These are phyloP conservation scores for Chlorella sp. DNA, from an alignment of 139 green algal genomes.

Conservation along the genomic window DNA sequence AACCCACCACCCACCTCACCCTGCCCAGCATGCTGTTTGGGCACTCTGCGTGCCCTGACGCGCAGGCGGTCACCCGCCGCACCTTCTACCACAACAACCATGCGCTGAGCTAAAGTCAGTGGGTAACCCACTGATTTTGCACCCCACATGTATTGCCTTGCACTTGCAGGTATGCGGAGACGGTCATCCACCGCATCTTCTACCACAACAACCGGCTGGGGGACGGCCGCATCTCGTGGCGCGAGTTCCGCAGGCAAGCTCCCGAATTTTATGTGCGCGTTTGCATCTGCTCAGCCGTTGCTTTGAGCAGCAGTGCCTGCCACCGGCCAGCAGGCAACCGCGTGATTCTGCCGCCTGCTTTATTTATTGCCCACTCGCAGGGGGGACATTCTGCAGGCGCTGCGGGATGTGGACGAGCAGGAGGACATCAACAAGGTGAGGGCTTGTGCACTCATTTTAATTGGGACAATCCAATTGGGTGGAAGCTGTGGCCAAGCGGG, in stretches of 20 bases:
- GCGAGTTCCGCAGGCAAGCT: conserved; percentile 78
- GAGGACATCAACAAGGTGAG: conserved; percentile 95
- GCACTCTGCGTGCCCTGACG: conserved; percentile 82
- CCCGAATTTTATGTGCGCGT: neutral
- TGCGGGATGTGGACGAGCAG: conserved; percentile 89
- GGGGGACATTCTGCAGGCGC: conserved; percentile 85
- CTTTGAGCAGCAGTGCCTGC: neutral
- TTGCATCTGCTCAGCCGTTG: neutral
- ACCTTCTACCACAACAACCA: conserved; percentile 96
- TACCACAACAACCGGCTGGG: conserved; percentile 89
- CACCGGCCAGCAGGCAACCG: neutral
- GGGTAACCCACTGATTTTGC: too few species aligned
- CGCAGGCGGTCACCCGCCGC: conserved; percentile 95
- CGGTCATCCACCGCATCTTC: conserved; percentile 97
- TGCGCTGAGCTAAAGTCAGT: too few species aligned
- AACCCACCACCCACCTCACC: too few species aligned
- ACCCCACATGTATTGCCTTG: too few species aligned
- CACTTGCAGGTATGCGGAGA: conserved; percentile 89
- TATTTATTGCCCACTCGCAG: conserved; percentile 26
- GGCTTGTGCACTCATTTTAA: too few species aligned
- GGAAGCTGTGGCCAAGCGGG: conserved; percentile 87
- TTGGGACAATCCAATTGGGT: too few species aligned
- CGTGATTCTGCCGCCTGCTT: neutral
- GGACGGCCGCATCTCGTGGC: conserved; percentile 76
- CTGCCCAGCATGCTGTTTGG: too few species aligned